A percentile compares a stretch with the other conserved stretches of the same genome.
phyloP scores from a whole-genome alignment of 805 yeast genomes.

The Ogataea chonburiensis region DNA sequence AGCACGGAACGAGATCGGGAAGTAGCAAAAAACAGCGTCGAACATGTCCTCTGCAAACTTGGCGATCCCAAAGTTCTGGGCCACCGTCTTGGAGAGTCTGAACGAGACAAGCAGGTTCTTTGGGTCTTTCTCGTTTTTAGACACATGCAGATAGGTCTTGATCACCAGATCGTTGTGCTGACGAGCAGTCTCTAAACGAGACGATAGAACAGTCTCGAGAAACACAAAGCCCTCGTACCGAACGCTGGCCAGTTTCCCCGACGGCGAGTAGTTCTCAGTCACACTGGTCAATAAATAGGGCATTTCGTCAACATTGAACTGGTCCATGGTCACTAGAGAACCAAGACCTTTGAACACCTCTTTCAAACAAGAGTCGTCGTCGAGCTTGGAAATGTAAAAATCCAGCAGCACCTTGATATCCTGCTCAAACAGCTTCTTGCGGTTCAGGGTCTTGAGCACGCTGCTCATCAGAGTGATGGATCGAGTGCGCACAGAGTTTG shows the following conservation, averaged over 20 bases:
- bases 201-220: conserved; percentile 38
- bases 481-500: conserved; percentile 38
- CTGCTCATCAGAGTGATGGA: conserved; percentile 42
- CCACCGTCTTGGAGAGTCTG: conserved; percentile 48
- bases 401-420: conserved; percentile 50
- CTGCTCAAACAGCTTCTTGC: conserved; percentile 34
- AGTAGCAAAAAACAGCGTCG: conserved; percentile 89
- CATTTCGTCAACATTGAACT: conserved; percentile 40
- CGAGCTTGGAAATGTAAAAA: conserved; percentile 65
- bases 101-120: conserved; percentile 76
- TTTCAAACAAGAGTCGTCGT: conserved; percentile 55
- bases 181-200: conserved; percentile 26
- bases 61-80: conserved; percentile 40
- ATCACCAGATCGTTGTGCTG: conserved; percentile 44
- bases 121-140: conserved; percentile 94
- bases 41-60: conserved; percentile 65
- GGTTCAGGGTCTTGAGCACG: conserved; percentile 32
- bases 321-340: conserved; percentile 52
- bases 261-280: conserved; percentile 48
- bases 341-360: conserved; percentile 55
- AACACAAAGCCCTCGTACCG: conserved; percentile 60
- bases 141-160: conserved; percentile 60
- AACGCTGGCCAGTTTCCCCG: conserved; percentile 56
- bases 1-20: conserved; percentile 93
- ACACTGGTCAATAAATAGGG: conserved; percentile 39